These are phyloP conservation scores for Coemansia sp. DNA, from an alignment of 371 early-diverging fungal species.

Conservation along the genomic window DNA sequence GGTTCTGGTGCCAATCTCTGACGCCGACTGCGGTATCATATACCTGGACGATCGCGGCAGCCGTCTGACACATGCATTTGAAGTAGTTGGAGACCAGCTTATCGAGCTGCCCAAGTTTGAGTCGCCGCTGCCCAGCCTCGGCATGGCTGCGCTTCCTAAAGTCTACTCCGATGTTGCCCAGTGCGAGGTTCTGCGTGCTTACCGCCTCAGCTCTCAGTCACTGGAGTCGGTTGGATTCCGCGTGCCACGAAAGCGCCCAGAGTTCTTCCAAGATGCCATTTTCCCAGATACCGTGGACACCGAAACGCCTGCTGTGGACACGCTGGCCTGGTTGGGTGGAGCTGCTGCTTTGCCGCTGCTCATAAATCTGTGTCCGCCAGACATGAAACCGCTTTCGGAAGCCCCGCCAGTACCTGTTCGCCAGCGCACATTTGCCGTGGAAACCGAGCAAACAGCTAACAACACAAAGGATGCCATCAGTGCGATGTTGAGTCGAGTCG, in stretches of 20 bases:
- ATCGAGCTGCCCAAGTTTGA: constrained; percentile 63
- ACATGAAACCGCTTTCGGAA: constrained; percentile 42
- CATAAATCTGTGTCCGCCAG: constrained; percentile 36
- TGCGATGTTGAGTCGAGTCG: constrained; percentile 31
- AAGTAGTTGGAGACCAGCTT: constrained; percentile 37
- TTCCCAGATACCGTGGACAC: constrained; percentile 66
- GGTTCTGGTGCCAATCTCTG: constrained; percentile 65
- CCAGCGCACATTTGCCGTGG: constrained; percentile 1
- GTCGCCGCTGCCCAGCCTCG: constrained; percentile 62
- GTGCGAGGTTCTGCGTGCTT: constrained; percentile 68
- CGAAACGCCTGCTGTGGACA: constrained; percentile 55
- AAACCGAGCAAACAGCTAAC: constrained; percentile 5
- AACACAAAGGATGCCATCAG: constrained; percentile 28
- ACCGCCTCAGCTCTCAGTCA: constrained; percentile 62
- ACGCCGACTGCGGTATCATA: constrained; percentile 64
- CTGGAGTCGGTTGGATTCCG: constrained; percentile 71
- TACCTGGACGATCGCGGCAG: constrained; percentile 64
- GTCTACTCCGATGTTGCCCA: constrained; percentile 59
- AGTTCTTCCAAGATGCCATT: constrained; percentile 85
- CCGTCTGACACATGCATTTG: constrained; percentile 53
- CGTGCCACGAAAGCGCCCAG: constrained; percentile 75
- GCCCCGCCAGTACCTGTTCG: constrained; percentile 29
- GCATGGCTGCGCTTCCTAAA: constrained; percentile 68
- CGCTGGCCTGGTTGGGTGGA: constrained; percentile 61
- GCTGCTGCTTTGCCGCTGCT: constrained; percentile 1